A percentile compares a stretch with the other conserved stretches of the same genome.
Evolutionary conservation across 139 green algal genomes (phyloP).

Genomic region (Pleodorina starrii): DNA sequence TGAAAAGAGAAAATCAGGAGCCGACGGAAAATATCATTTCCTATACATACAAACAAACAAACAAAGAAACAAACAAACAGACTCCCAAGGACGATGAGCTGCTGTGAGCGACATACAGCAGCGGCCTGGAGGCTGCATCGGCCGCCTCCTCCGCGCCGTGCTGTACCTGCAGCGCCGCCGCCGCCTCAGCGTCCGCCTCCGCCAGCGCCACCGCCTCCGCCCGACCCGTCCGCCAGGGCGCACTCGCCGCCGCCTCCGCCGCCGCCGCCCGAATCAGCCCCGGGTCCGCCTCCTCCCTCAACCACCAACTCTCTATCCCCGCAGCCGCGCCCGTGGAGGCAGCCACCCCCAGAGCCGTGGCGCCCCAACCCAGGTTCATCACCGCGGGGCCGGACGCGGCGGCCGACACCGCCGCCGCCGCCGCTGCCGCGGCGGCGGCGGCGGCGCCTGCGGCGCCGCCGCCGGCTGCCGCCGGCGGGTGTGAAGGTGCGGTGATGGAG

Average conservation of each 20-base stretch:
- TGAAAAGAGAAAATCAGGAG: no score
- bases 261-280: conserved; percentile 47
- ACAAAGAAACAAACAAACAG: no score
- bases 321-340: background rate
- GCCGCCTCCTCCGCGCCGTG: no score
- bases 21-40: no score
- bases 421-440: background rate
- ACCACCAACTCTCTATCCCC: background rate
- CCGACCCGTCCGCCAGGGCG: conserved; percentile 24
- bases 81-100: no score
- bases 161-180: conserved; percentile 21
- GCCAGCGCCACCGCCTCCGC: background rate
- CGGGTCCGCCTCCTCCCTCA: conserved; percentile 62
- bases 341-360: conserved; percentile 11
- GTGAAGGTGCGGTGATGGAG: background rate
- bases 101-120: no score
- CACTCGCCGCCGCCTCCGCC: conserved; percentile 57
- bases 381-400: background rate
- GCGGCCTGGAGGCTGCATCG: no score
- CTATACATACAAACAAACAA: no score
- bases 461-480: background rate
- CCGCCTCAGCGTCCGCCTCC: conserved; percentile 15
- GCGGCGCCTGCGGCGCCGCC: background rate
- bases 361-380: conserved; percentile 32
- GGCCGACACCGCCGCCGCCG: background rate